Percentiles rank a stretch among this genome's conserved stretches.
Conservation (phyloP, 345 rosid species). For the Kernera saxatilis region DNA sequence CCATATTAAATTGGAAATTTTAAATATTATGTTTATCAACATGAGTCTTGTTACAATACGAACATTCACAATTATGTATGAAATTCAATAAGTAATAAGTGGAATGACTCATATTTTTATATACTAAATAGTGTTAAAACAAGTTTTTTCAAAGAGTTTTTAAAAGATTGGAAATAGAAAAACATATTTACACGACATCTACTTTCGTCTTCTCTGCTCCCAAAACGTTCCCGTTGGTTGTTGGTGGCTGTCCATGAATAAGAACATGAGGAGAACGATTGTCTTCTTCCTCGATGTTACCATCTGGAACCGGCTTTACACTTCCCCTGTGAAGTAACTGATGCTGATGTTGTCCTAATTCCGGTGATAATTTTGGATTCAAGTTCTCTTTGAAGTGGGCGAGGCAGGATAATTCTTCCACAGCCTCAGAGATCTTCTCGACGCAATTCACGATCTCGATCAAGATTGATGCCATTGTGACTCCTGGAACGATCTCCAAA, state of each 20-base stretch:
- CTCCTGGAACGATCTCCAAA: constrained; percentile 46
- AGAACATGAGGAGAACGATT: constrained; percentile 29
- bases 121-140: too few relatives aligned
- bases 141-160: constrained; percentile 3
- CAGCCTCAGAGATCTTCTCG: constrained; percentile 47
- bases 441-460: constrained; percentile 42
- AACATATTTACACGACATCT: constrained; percentile 30
- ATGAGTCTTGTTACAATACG: too few relatives aligned
- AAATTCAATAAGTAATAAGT: too few relatives aligned
- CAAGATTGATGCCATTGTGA: constrained; percentile 55
- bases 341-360: constrained; percentile 32
- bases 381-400: constrained; percentile 46
- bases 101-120: too few relatives aligned
- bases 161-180: not conserved
- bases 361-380: constrained; percentile 37
- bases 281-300: constrained; percentile 10
- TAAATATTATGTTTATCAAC: too few relatives aligned
- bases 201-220: not conserved
- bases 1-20: too few relatives aligned
- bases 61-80: too few relatives aligned
- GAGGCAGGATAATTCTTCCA: constrained; percentile 44
- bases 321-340: constrained; percentile 51
- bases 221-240: constrained; percentile 18
- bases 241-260: constrained; percentile 30
- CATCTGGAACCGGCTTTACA: constrained; percentile 48